These are phyloP conservation scores for Zymoseptoria ardabiliae DNA, from an alignment of 2,329 filamentous ascomycete genomes.

Conservation along the genomic window DNA sequence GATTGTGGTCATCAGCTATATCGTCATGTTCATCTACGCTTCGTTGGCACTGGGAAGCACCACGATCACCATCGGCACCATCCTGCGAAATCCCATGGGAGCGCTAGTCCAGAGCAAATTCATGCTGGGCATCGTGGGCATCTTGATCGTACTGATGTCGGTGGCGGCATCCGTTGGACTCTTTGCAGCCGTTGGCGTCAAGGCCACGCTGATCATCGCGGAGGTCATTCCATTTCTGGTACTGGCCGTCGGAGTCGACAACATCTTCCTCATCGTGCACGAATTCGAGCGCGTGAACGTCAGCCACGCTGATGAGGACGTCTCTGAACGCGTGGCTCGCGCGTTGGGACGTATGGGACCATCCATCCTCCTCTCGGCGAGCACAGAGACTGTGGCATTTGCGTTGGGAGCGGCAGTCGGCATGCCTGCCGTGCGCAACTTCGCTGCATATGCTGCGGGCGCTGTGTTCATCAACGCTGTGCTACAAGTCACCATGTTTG, in stretches of 20 bases:
- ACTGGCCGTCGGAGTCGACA: conserved; percentile 92
- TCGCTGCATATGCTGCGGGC: conserved; percentile 90
- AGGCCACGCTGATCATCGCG: conserved; percentile 93
- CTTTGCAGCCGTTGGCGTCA: conserved; percentile 85
- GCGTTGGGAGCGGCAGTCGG: conserved; percentile 87
- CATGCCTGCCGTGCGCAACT: conserved; percentile 97
- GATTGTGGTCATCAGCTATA: conserved; percentile 91
- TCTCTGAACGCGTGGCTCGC: conserved; percentile 77
- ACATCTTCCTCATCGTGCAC: conserved; percentile 97
- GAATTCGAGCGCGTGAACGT: conserved; percentile 94
- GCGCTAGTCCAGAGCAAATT: conserved; percentile 95
- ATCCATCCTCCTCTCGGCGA: conserved; percentile 89
- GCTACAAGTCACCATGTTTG: conserved; percentile 95
- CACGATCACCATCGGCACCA: conserved; percentile 65
- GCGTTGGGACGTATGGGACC: conserved; percentile 95
- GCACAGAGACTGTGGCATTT: conserved; percentile 90
- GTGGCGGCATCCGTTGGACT: conserved; percentile 91
- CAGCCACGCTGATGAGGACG: conserved; percentile 79
- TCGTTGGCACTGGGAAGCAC: conserved; percentile 88
- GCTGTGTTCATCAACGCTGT: conserved; percentile 95
- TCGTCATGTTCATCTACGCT: conserved; percentile 98
- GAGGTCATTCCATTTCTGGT: conserved; percentile 98
- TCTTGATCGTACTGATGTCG: conserved; percentile 93
- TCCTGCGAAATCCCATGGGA: conserved; percentile 74
- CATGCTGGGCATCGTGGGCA: conserved; percentile 86